Evolutionary conservation across 352 stramenopile genomes (phyloP), one percentile per base, ranked within the genome.

Genomic region (Pythium sukuiense): DNA sequence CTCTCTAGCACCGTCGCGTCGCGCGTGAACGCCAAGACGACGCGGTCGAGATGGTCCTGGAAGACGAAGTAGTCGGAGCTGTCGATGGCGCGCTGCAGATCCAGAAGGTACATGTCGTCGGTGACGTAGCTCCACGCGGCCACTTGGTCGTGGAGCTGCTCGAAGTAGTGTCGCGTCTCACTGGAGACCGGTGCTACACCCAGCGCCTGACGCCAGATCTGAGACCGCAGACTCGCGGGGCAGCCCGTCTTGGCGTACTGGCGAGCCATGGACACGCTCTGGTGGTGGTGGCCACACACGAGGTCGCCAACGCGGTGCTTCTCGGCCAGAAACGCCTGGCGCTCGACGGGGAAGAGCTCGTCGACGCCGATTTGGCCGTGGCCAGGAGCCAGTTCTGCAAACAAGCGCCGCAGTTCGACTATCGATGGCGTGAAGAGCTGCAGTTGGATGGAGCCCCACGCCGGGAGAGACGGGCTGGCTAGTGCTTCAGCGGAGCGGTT

Each of bases 61-160:
- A 94, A 94, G 56, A 90, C 81, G 67, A 94, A 92, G 57, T 92
- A 92, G 61, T 94, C 83, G 37, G 69, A 88, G 60, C 78, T 89
- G 74, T 92, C 76, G 54, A 88, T 79, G 4, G 80, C 79, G 55
- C 89, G 83, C 71, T 92, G 82, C n/a, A 92, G 74, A 50, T 94
- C 85, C 18, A 94, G 74, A 53, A 88, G 65, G 67, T 92, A 92
- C 79, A 94, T 89, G 66, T 87, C 79, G 60, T 92, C 85, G 0
- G 82, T 92, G 49, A 88, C 70, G 54, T 87, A 89, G 6, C 59
- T 75, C 72, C 69, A 84, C 18, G 67, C 54, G 13, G 46, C 33
- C 6, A 73, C 76, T 46, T 85, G 73, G 9, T 62, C 60, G 35
- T 76, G 62, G 43, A 92, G 76, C 43, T 75, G 27, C 24, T 80